These are phyloP conservation scores for Talaromyces islandicus DNA, from an alignment of 2,329 filamentous ascomycete genomes.

Conservation along the genomic window DNA sequence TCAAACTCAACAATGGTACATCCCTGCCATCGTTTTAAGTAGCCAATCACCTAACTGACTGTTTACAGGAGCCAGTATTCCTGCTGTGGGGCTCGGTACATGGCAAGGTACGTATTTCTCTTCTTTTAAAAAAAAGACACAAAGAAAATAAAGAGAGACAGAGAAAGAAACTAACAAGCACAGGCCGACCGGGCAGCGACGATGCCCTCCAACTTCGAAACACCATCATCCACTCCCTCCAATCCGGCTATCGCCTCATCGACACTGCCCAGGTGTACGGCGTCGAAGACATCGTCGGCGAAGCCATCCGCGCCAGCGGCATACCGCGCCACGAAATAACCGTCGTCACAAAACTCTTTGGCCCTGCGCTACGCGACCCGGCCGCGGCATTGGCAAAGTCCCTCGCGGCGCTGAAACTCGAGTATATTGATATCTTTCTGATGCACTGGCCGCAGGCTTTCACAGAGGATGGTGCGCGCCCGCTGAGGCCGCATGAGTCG, in stretches of 20 bases:
- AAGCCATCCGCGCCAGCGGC: constrained; percentile 44
- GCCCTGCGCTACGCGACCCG: constrained; percentile 17
- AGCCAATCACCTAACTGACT: background rate
- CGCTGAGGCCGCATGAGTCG: background rate
- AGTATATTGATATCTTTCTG: constrained; percentile 3
- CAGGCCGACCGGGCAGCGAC: background rate
- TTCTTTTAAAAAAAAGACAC: too few relatives aligned
- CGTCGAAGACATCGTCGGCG: constrained; percentile 35
- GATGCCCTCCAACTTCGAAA: background rate
- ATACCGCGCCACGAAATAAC: constrained; percentile 43
- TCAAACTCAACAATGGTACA: background rate
- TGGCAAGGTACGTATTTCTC: background rate
- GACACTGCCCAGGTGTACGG: constrained; percentile 23
- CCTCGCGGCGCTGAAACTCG: constrained; percentile 19
- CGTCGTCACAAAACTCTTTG: constrained; percentile 47
- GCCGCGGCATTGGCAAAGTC: constrained; percentile 1
- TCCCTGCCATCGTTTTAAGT: too few relatives aligned
- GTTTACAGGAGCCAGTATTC: background rate
- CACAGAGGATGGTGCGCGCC: background rate
- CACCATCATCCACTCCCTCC: constrained; percentile 1
- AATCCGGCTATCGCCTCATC: constrained; percentile 1
- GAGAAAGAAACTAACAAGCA: too few relatives aligned
- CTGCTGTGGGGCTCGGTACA: background rate
- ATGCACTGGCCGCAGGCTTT: constrained; percentile 5
- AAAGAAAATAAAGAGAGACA: too few relatives aligned